Evolutionary conservation across 345 rosid species (phyloP).

Genomic region (Citrus reticulata): DNA sequence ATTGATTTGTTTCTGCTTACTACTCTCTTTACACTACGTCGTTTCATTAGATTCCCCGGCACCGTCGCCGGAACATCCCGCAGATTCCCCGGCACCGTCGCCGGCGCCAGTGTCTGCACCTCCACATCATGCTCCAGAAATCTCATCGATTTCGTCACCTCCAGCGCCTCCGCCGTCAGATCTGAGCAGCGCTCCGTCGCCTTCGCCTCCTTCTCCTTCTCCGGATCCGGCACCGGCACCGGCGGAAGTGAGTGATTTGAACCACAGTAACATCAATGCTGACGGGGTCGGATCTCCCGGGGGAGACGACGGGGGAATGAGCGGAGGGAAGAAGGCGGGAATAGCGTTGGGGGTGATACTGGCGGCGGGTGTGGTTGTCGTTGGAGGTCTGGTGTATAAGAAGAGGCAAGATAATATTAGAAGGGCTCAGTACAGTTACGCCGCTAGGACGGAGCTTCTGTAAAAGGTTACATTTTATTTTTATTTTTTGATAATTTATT

Average conservation of each 20-base stretch:
- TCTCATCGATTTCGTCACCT: slow-evolving; percentile 17
- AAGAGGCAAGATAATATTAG: slow-evolving; percentile 66
- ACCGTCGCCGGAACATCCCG: background rate
- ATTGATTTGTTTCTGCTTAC: background rate
- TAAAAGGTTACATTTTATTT: slow-evolving; percentile 14
- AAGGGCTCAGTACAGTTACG: slow-evolving; percentile 45
- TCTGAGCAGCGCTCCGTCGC: slow-evolving; percentile 22
- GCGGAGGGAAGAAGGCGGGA: slow-evolving; percentile 63
- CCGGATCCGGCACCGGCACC: slow-evolving; percentile 42
- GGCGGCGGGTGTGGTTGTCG: slow-evolving; percentile 44
- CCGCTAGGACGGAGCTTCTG: slow-evolving; percentile 54
- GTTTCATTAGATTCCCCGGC: background rate
- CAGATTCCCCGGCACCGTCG: background rate
- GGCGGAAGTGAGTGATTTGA: slow-evolving; percentile 24
- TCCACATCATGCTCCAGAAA: slow-evolving; percentile 21
- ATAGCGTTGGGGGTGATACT: slow-evolving; percentile 45
- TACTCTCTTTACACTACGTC: background rate
- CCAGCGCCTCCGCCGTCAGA: slow-evolving; percentile 29
- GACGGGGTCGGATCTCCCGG: slow-evolving; percentile 12
- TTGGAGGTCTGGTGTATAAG: slow-evolving; percentile 54
- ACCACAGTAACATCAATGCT: slow-evolving; percentile 25
- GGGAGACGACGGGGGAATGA: slow-evolving; percentile 32
- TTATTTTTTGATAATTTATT: background rate
- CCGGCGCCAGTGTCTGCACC: slow-evolving; percentile 13
- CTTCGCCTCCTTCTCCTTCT: slow-evolving; percentile 12